A percentile compares a stretch with the other conserved stretches of the same genome.
These are phyloP conservation scores for Malania oleifera DNA, from an alignment of 164 flowering plant species.

Conservation along the genomic window DNA sequence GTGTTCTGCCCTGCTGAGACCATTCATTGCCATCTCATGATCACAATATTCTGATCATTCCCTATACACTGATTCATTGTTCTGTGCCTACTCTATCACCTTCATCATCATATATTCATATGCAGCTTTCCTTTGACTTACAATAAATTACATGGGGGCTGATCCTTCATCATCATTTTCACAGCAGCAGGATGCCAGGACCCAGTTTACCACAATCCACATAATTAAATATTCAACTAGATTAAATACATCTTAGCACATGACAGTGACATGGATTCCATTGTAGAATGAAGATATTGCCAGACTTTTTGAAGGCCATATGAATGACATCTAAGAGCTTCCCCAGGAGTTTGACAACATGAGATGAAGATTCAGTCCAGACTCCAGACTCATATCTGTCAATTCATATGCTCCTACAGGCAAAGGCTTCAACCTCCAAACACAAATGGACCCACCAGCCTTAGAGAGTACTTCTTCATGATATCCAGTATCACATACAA, in stretches of 20 bases:
- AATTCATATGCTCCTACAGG: slow-evolving; percentile 68
- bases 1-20: slow-evolving; percentile 74
- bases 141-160: slow-evolving; percentile 84
- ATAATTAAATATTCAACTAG: slow-evolving; percentile 88
- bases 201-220: slow-evolving; percentile 84
- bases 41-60: slow-evolving; percentile 97
- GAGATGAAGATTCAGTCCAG: neutral
- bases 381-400: slow-evolving; percentile 26
- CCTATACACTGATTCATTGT: slow-evolving; percentile 92
- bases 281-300: neutral
- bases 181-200: slow-evolving; percentile 77
- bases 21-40: slow-evolving; percentile 78
- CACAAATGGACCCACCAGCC: slow-evolving; percentile 71
- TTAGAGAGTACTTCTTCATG: slow-evolving; percentile 78
- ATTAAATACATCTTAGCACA: slow-evolving; percentile 18
- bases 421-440: slow-evolving; percentile 81
- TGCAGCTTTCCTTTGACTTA: slow-evolving; percentile 72
- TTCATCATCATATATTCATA: slow-evolving; percentile 98
- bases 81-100: slow-evolving; percentile 75
- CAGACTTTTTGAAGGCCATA: slow-evolving; percentile 2
- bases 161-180: slow-evolving; percentile 87
- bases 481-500: slow-evolving; percentile 71
- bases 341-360: slow-evolving; percentile 1
- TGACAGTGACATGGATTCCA: too few species aligned
- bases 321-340: slow-evolving; percentile 8